Percentiles rank a stretch among this genome's conserved stretches.
Evolutionary conservation across 2,329 filamentous ascomycete genomes (phyloP).

Genomic region (Pezicula carpinea): DNA sequence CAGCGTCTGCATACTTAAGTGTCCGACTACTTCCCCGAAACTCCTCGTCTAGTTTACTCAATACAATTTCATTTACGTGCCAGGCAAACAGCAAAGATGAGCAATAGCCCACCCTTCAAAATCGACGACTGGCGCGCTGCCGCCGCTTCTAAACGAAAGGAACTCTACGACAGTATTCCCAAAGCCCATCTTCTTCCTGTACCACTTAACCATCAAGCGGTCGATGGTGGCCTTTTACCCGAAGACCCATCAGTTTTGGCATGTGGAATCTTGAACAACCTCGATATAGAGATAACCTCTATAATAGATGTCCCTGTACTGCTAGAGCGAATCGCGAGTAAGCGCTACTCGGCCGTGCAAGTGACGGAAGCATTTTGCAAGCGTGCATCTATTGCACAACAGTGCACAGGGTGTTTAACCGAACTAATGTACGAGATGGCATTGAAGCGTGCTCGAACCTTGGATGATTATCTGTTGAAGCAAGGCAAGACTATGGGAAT

Average conservation of each 20-base stretch:
- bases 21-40: too few species aligned
- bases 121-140: background rate
- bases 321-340: background rate
- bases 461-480: background rate
- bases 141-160: background rate
- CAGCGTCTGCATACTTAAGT: too few species aligned
- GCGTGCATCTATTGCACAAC: conserved; percentile 3
- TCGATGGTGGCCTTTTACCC: background rate
- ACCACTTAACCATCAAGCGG: background rate
- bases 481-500: background rate
- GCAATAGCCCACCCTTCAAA: too few species aligned
- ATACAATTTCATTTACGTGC: too few species aligned
- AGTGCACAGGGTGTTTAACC: background rate
- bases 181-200: background rate
- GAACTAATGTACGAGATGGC: background rate
- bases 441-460: background rate
- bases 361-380: conserved; percentile 1
- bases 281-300: conserved; percentile 2
- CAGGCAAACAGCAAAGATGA: too few species aligned
- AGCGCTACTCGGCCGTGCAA: background rate
- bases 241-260: background rate
- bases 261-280: background rate
- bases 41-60: too few species aligned
- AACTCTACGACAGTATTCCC: background rate
- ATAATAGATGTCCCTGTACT: background rate